Evolutionary conservation across 1,284 basidiomycete genomes (phyloP), one percentile per base, ranked within the genome.

Genomic region (Leccinum fuscescens): DNA sequence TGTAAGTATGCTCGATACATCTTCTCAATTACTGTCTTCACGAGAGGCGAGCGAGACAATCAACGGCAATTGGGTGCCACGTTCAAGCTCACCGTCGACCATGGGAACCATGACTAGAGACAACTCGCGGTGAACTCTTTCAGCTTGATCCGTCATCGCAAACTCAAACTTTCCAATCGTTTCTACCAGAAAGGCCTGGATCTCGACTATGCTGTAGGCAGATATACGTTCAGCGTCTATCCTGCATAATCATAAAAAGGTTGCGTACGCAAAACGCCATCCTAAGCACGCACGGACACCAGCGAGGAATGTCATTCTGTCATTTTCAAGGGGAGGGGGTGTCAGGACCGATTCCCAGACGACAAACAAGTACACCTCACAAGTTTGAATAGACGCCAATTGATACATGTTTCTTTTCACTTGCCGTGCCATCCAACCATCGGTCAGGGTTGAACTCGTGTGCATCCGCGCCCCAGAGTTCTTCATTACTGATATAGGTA

Each of bases 311-410:
- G 76, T 79, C 65, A 82, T 68, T 44, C 79, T 82, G 17, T 35
- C 4, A 33, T 55, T 24, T 31, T 46, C 11, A 29, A 7, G 15
- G 14, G 44, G 33, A 56, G 31, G 31, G 31, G 4, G 31, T 56
- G 35, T 53, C 17, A 53, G 58, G 35, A 56, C 60, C 44, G 8
- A 15, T 39, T 9, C 11, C n/a, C 1, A 15, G 17, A 20, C 17
- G 33, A 29, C 20, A 51, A 12, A 56, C 37, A 49, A 6, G 3
- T 0, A 55, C n/a, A 22, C 24, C 82, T 66, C 63, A 85, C 84
- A 85, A 67, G 68, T 83, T 83, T 7, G 76, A 77, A 62, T 82
- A 80, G 11, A 82, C 75, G 1, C 84, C 82, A 4, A 83, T 68
- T 1, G 77, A 72, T 20, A 74, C 66, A 6, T 65, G 42, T 48